Percentiles rank a stretch among this genome's conserved stretches.
phyloP scores from a whole-genome alignment of 106 monocot genomes.

The Dactylorhiza incarnata region DNA sequence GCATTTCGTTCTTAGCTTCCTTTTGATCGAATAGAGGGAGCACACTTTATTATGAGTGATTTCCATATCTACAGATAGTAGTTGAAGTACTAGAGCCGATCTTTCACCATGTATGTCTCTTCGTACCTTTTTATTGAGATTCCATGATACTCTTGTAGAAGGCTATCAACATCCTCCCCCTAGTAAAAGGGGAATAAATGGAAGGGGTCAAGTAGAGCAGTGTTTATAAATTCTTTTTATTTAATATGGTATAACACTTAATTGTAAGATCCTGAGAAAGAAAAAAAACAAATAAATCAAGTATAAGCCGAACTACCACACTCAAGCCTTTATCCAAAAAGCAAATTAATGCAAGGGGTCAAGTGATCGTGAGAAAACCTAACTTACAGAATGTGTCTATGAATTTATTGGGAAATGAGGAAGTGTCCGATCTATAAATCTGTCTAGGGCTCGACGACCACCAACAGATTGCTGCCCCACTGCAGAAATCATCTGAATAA shows the following conservation, averaged over 20 bases:
- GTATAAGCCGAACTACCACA: too few species aligned
- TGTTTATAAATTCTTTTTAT: not conserved
- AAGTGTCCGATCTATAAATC: conserved; percentile 89
- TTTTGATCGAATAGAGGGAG: conserved; percentile 12
- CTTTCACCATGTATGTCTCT: conserved; percentile 82
- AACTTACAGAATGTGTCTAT: conserved; percentile 77
- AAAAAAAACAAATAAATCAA: too few species aligned
- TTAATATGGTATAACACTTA: too few species aligned
- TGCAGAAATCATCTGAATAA: conserved; percentile 96
- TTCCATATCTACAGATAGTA: conserved; percentile 9
- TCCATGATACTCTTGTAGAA: conserved; percentile 80
- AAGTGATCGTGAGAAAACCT: too few species aligned
- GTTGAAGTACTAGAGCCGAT: conserved; percentile 19
- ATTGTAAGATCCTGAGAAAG: too few species aligned
- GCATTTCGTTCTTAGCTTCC: conserved; percentile 33
- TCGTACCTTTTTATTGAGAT: conserved; percentile 56
- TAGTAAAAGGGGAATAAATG: conserved; percentile 8
- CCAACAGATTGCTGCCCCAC: conserved; percentile 98
- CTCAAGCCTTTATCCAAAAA: too few species aligned
- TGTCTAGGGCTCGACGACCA: conserved; percentile 85
- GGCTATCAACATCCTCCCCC: conserved; percentile 77
- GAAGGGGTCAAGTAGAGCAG: not conserved
- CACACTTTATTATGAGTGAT: conserved; percentile 6
- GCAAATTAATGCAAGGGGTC: too few species aligned
- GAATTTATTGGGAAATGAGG: conserved; percentile 89